phyloP scores from a whole-genome alignment of 2,329 filamentous ascomycete species.

The Exserohilum turcica region DNA sequence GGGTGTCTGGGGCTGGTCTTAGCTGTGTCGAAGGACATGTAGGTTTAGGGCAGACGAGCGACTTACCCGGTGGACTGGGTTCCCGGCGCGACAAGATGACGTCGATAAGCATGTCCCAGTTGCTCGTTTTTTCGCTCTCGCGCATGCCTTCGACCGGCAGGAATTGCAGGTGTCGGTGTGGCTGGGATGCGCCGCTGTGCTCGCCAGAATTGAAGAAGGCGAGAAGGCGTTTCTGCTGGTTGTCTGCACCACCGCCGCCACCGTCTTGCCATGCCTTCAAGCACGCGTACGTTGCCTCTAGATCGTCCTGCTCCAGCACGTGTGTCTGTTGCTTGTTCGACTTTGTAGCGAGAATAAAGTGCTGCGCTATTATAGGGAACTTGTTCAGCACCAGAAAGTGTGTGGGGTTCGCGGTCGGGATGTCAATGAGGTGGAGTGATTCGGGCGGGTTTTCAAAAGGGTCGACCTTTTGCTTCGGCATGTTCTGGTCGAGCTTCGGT shows the following conservation, averaged over 20 bases:
- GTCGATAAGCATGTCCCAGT: conserved; percentile 60
- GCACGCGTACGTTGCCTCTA: conserved; percentile 66
- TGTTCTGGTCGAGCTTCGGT: conserved; percentile 46
- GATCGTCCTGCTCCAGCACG: conserved; percentile 64
- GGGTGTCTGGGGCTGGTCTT: conserved; percentile 10
- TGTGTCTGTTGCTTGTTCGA: conserved; percentile 68
- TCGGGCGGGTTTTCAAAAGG: conserved; percentile 67
- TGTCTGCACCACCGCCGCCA: conserved; percentile 21
- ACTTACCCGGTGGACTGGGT: conserved; percentile 8
- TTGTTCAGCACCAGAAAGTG: conserved; percentile 76
- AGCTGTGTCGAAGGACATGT: conserved; percentile 5
- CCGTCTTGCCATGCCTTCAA: conserved; percentile 60
- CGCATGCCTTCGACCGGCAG: conserved; percentile 68
- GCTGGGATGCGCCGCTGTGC: conserved; percentile 72
- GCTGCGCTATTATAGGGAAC: conserved; percentile 71
- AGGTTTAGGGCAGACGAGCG: too few species aligned
- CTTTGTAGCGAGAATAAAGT: conserved; percentile 74
- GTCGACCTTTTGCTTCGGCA: conserved; percentile 50
- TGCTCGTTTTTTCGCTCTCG: conserved; percentile 43
- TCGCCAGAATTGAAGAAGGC: conserved; percentile 73
- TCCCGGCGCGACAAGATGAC: conserved; percentile 32
- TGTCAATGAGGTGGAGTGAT: conserved; percentile 59
- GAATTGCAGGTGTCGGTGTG: conserved; percentile 74
- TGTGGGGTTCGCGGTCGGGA: conserved; percentile 51
- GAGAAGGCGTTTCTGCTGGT: conserved; percentile 55